Conservation (phyloP, 495 filamentous ascomycete species). For the Penicillium pancosmium region DNA sequence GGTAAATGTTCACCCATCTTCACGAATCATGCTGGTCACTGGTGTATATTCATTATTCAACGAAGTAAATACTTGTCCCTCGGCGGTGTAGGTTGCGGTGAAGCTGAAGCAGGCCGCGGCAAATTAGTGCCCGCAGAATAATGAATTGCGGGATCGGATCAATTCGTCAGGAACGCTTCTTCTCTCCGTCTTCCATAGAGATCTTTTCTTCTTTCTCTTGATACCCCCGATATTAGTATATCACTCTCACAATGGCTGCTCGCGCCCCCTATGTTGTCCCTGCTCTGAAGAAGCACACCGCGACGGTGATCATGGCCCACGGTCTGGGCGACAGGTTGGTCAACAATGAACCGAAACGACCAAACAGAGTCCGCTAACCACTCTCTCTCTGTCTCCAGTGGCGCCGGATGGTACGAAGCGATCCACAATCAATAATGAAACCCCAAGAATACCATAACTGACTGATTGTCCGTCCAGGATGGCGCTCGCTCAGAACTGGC, state of each 20-base stretch:
- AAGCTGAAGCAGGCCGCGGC: no score
- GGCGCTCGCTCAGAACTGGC: slow-evolving; percentile 84
- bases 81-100: no score
- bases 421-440: background rate
- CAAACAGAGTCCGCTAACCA: slow-evolving; percentile 2
- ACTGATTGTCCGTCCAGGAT: slow-evolving; percentile 50
- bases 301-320: slow-evolving; percentile 92
- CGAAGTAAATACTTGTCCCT: no score
- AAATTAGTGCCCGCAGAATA: no score
- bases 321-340: slow-evolving; percentile 80
- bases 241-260: slow-evolving; percentile 48
- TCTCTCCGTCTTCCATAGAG: background rate
- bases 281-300: slow-evolving; percentile 87
- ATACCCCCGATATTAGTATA: background rate
- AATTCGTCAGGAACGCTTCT: background rate
- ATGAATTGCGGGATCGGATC: background rate
- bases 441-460: slow-evolving; percentile 2
- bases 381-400: slow-evolving; percentile 37
- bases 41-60: no score
- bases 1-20: no score
- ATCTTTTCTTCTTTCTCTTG: background rate
- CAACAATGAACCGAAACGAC: background rate
- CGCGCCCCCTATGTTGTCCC: slow-evolving; percentile 73
- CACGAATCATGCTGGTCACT: no score
- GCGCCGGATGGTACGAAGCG: slow-evolving; percentile 66